Conservation (phyloP, 768 basidiomycete species). For the Lactifluus hygrophoroides region DNA sequence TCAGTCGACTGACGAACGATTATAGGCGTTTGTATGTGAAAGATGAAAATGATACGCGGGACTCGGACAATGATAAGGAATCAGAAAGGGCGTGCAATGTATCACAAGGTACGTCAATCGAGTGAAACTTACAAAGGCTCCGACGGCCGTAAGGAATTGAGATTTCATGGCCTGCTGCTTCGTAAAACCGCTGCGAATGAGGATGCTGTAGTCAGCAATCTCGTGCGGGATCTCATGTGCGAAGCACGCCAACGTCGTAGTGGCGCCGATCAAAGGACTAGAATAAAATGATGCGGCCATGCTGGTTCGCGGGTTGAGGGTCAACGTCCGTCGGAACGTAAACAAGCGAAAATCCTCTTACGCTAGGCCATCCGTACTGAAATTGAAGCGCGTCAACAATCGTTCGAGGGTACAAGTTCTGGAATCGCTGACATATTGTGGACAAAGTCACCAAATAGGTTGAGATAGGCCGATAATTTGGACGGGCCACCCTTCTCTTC, state of each 20-base stretch:
- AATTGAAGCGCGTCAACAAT: slow-evolving; percentile 16
- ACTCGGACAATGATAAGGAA: slow-evolving; percentile 20
- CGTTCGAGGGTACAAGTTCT: slow-evolving; percentile 14
- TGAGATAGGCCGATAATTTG: slow-evolving; percentile 85
- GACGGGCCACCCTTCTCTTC: slow-evolving; percentile 43
- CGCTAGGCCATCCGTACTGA: slow-evolving; percentile 88
- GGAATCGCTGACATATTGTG: slow-evolving; percentile 70
- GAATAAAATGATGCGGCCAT: slow-evolving; percentile 98
- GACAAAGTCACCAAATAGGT: slow-evolving; percentile 88
- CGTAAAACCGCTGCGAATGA: slow-evolving; percentile 82
- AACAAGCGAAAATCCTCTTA: slow-evolving; percentile 34
- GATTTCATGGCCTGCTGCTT: slow-evolving; percentile 90
- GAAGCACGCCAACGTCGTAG: slow-evolving; percentile 91
- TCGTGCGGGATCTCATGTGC: slow-evolving; percentile 95
- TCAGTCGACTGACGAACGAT: background rate
- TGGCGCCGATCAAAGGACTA: slow-evolving; percentile 88
- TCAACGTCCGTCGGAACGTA: slow-evolving; percentile 10
- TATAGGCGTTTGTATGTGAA: background rate
- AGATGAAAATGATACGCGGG: slow-evolving; percentile 12
- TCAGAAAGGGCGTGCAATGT: slow-evolving; percentile 20
- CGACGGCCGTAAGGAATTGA: slow-evolving; percentile 85
- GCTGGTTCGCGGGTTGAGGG: slow-evolving; percentile 30
- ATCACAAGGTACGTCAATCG: slow-evolving; percentile 12
- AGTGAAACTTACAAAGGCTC: slow-evolving; percentile 69
- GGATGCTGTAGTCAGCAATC: slow-evolving; percentile 95